phyloP scores from a whole-genome alignment of 2,329 filamentous ascomycete species.

The Venturia asperata region DNA sequence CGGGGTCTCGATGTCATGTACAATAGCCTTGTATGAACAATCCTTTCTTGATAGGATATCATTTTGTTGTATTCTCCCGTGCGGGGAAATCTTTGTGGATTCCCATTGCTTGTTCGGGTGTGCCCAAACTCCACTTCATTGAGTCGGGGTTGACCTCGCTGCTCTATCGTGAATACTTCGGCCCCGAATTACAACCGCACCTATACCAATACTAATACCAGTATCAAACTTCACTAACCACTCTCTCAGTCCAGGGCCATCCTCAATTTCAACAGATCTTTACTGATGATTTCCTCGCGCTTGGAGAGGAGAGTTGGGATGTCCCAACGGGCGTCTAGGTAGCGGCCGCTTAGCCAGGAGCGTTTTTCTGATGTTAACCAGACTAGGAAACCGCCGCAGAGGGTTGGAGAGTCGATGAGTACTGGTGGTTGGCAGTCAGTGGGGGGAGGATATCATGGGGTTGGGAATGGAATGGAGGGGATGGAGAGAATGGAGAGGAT shows the following conservation, averaged over 20 bases:
- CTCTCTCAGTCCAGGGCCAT: slow-evolving; percentile 8
- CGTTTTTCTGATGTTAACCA: slow-evolving; percentile 18
- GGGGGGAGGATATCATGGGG: too few relatives aligned
- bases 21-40: background rate
- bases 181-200: too few relatives aligned
- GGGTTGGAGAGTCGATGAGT: slow-evolving; percentile 13
- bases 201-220: too few relatives aligned
- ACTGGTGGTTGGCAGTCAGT: background rate
- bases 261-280: slow-evolving; percentile 18
- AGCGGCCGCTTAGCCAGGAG: slow-evolving; percentile 16
- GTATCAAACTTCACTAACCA: background rate
- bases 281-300: background rate
- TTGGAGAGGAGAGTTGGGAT: slow-evolving; percentile 13
- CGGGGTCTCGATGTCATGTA: background rate
- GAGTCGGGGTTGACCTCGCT: too few relatives aligned
- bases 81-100: background rate
- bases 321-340: slow-evolving; percentile 18
- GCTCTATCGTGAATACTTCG: too few relatives aligned
- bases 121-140: too few relatives aligned
- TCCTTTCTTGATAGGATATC: background rate
- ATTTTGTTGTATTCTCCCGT: background rate
- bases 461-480: background rate
- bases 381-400: slow-evolving; percentile 12
- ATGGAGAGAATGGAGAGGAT: background rate
- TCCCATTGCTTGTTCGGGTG: too few relatives aligned